phyloP scores from a whole-genome alignment of 805 yeast genomes.

The Wickerhamomyces bovis region DNA sequence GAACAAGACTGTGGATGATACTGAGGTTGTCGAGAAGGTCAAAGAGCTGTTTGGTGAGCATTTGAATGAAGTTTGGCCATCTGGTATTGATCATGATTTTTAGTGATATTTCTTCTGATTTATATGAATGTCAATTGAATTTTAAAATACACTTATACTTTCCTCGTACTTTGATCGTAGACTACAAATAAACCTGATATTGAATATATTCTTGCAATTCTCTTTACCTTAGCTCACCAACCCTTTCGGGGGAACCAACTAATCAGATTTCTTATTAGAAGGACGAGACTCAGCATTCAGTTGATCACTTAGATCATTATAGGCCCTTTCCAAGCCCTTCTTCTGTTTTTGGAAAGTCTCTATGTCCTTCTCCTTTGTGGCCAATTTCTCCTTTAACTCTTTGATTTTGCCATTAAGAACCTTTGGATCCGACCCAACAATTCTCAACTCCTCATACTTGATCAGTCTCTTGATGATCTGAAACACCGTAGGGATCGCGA shows the following conservation, averaged over 20 bases:
- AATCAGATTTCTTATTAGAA: constrained; percentile 24
- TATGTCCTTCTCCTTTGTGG: constrained; percentile 37
- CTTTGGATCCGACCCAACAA: constrained; percentile 11
- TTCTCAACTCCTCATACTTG: constrained; percentile 34
- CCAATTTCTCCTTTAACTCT: constrained; percentile 32
- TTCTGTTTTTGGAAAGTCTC: constrained; percentile 45
- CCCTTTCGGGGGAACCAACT: neutral
- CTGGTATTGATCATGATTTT: constrained; percentile 31
- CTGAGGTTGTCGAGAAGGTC: constrained; percentile 36
- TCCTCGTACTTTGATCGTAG: neutral
- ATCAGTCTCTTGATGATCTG: constrained; percentile 48
- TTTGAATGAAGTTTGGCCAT: constrained; percentile 61
- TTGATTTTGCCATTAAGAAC: constrained; percentile 11
- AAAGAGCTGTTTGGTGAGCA: constrained; percentile 43
- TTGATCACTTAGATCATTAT: constrained; percentile 34
- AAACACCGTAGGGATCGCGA: constrained; percentile 50
- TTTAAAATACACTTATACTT: too few species aligned
- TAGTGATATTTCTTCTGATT: neutral
- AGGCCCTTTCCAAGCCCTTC: constrained; percentile 42
- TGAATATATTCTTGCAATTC: too few species aligned
- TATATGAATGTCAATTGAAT: too few species aligned
- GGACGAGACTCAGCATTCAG: constrained; percentile 7
- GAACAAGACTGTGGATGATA: constrained; percentile 23
- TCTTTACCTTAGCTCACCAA: neutral
- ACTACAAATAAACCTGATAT: too few species aligned